Evolutionary conservation across 768 basidiomycete species (phyloP).

Genomic region (Boletus speciosus): DNA sequence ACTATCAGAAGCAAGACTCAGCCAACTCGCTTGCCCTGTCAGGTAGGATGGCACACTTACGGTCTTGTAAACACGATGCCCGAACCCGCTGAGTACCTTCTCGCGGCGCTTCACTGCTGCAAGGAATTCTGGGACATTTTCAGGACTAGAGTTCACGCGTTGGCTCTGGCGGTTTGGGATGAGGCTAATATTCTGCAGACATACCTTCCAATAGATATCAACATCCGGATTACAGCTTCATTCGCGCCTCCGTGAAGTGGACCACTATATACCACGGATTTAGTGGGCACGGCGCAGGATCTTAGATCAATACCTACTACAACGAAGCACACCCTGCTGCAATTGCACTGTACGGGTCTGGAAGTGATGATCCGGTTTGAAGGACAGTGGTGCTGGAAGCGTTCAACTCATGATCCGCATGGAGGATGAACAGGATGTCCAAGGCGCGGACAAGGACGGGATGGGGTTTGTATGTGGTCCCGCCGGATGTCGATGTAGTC

Average conservation of each 20-base stretch:
- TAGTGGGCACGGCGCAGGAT: not conserved
- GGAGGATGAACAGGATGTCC: slow-evolving; percentile 82
- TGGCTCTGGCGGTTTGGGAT: not conserved
- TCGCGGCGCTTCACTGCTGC: slow-evolving; percentile 86
- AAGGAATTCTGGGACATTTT: slow-evolving; percentile 81
- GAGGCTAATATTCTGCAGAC: slow-evolving; percentile 16
- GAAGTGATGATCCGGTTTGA: slow-evolving; percentile 84
- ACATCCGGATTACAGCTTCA: slow-evolving; percentile 93
- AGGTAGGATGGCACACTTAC: slow-evolving; percentile 32
- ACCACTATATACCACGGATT: slow-evolving; percentile 7
- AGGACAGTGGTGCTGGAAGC: slow-evolving; percentile 83
- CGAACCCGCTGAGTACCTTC: slow-evolving; percentile 87
- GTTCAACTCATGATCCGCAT: slow-evolving; percentile 90
- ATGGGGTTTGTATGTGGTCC: slow-evolving; percentile 63
- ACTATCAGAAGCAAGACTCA: slow-evolving; percentile 39
- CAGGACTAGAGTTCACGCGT: slow-evolving; percentile 46
- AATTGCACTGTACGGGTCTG: slow-evolving; percentile 86
- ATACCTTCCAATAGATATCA: slow-evolving; percentile 80
- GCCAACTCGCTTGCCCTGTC: not conserved
- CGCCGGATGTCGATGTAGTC: slow-evolving; percentile 42
- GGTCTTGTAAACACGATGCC: slow-evolving; percentile 82
- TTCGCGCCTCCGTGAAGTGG: slow-evolving; percentile 72
- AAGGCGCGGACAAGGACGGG: slow-evolving; percentile 85
- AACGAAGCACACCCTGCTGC: slow-evolving; percentile 87
- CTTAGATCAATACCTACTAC: slow-evolving; percentile 54